These are phyloP conservation scores for Tulasnella sp. DNA, from an alignment of 768 basidiomycete species.

Conservation along the genomic window DNA sequence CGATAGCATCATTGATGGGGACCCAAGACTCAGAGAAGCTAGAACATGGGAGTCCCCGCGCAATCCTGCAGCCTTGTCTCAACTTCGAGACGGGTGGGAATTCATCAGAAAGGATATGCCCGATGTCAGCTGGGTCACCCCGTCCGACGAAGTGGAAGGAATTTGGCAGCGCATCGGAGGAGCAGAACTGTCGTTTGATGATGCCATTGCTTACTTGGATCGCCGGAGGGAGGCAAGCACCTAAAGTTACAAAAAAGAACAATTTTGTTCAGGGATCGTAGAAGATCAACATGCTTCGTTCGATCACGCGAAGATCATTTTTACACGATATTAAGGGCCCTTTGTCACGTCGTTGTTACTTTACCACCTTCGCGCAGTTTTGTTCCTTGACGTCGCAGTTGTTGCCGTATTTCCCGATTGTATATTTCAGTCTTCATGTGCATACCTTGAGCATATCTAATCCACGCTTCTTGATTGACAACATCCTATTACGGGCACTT, in stretches of 20 bases:
- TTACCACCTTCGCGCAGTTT: too few relatives aligned
- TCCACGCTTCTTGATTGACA: neutral
- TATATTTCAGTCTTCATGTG: too few relatives aligned
- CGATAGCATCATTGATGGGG: neutral
- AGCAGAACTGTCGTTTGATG: neutral
- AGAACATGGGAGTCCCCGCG: too few relatives aligned
- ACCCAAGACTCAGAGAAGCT: neutral
- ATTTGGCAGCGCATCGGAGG: neutral
- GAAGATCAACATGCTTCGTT: too few relatives aligned
- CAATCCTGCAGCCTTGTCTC: neutral
- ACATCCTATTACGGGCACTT: neutral
- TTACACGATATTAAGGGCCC: too few relatives aligned
- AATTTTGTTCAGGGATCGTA: too few relatives aligned
- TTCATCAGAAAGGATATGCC: neutral
- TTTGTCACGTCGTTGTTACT: too few relatives aligned
- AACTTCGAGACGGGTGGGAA: neutral
- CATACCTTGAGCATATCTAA: too few relatives aligned
- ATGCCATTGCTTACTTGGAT: neutral
- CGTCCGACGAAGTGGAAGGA: neutral
- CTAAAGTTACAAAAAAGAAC: too few relatives aligned
- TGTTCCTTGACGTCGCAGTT: too few relatives aligned
- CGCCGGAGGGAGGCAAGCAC: neutral
- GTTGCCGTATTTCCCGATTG: too few relatives aligned
- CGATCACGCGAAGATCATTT: too few relatives aligned
- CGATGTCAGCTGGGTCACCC: neutral